Evolutionary conservation across 768 basidiomycete genomes (phyloP).

Genomic region (Pisolithus sp.): DNA sequence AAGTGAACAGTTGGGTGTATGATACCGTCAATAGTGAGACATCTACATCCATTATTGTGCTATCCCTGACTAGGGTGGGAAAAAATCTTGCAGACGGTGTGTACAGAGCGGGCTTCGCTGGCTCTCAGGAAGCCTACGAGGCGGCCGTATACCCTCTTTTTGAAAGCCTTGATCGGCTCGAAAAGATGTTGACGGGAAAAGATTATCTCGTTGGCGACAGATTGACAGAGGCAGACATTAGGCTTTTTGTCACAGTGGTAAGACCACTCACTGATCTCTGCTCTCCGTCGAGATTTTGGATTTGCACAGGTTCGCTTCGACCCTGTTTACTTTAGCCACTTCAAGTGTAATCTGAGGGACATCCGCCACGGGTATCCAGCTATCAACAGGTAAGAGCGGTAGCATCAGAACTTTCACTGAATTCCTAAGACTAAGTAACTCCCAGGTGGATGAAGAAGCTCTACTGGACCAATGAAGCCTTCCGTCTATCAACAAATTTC

Average conservation of each 20-base stretch:
- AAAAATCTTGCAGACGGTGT: constrained; percentile 59
- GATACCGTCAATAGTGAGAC: constrained; percentile 68
- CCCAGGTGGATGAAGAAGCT: constrained; percentile 74
- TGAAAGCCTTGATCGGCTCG: constrained; percentile 71
- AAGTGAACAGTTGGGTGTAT: constrained; percentile 82
- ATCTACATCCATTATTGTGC: too few species aligned
- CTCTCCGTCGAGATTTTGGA: background rate
- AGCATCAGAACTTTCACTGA: background rate
- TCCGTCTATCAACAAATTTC: constrained; percentile 84
- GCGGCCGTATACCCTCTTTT: constrained; percentile 70
- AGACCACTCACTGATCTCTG: constrained; percentile 20
- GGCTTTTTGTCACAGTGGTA: constrained; percentile 92
- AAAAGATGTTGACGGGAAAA: constrained; percentile 69
- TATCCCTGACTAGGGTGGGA: background rate
- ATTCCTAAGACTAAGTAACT: background rate
- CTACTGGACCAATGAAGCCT: constrained; percentile 88
- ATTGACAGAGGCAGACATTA: constrained; percentile 80
- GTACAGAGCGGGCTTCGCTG: constrained; percentile 87
- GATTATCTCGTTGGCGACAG: constrained; percentile 78
- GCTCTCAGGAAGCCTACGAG: constrained; percentile 74
- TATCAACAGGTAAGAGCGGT: constrained; percentile 45
- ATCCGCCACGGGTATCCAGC: constrained; percentile 86
- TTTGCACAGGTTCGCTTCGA: constrained; percentile 72
- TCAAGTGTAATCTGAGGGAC: constrained; percentile 87
- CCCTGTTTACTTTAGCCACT: constrained; percentile 83